A percentile compares a stretch with the other conserved stretches of the same genome.
Evolutionary conservation across 306 rosid species (phyloP).

Genomic region (Lablab purpureus): DNA sequence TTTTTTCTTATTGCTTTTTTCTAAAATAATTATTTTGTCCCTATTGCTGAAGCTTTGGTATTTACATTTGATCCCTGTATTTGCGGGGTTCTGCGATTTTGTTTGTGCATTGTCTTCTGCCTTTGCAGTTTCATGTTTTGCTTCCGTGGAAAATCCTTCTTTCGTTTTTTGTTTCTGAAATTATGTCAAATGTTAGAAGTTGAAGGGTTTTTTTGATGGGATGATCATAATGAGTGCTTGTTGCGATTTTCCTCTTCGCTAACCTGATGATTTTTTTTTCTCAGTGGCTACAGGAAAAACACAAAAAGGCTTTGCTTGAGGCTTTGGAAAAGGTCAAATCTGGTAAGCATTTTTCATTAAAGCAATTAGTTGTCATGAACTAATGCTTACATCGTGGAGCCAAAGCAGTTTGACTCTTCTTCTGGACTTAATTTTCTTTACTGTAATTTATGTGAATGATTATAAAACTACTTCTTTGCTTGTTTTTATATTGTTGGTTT

Average conservation of each 20-base stretch:
- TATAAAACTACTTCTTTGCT: background rate
- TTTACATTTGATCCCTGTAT: background rate
- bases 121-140: background rate
- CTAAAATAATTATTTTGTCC: background rate
- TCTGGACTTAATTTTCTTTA: background rate
- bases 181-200: background rate
- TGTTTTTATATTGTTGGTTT: slow-evolving; percentile 25
- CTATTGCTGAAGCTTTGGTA: background rate
- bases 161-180: slow-evolving; percentile 10
- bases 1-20: background rate
- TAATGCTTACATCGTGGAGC: background rate
- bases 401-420: slow-evolving; percentile 8
- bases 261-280: background rate
- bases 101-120: background rate
- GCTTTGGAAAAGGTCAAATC: slow-evolving; percentile 94
- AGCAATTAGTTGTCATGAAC: slow-evolving; percentile 16
- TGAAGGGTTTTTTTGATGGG: background rate
- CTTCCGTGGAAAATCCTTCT: background rate
- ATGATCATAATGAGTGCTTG: slow-evolving; percentile 5
- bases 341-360: slow-evolving; percentile 56
- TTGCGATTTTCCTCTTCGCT: slow-evolving; percentile 8
- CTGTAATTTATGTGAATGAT: slow-evolving; percentile 2
- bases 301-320: slow-evolving; percentile 77
- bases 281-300: slow-evolving; percentile 51
- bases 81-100: slow-evolving; percentile 7